Conservation (phyloP, 1,139 yeast genomes). For the Suhomyces wounanorum region DNA sequence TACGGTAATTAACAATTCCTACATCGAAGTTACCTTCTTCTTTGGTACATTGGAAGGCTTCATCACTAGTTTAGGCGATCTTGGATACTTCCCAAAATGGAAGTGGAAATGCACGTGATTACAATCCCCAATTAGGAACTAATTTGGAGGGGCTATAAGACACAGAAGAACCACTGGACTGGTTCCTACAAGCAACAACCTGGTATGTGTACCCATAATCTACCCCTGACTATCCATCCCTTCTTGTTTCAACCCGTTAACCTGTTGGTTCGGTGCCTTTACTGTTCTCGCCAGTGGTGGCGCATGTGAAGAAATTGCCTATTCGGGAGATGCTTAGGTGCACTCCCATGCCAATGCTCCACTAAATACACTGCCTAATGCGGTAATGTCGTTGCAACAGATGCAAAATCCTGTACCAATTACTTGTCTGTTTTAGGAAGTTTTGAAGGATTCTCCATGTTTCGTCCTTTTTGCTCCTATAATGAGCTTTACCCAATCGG, state of each 20-base stretch:
- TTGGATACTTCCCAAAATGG: background rate
- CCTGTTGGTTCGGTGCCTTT: background rate
- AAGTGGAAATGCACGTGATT: background rate
- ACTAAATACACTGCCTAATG: constrained; percentile 6
- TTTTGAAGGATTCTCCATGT: background rate
- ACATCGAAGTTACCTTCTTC: background rate
- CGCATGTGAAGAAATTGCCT: constrained; percentile 12
- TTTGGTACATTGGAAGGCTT: background rate
- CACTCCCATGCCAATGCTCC: background rate
- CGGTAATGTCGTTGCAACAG: constrained; percentile 10
- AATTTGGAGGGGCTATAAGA: background rate
- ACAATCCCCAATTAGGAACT: no score
- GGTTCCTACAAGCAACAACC: background rate
- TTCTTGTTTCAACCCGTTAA: background rate
- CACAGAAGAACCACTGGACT: background rate
- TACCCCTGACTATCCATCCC: background rate
- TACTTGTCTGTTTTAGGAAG: constrained; percentile 15
- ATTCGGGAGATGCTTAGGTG: constrained; percentile 15
- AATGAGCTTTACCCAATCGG: constrained; percentile 5
- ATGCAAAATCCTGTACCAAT: constrained; percentile 10
- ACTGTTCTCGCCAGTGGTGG: background rate
- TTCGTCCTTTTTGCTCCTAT: background rate
- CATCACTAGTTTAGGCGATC: background rate
- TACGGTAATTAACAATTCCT: background rate
- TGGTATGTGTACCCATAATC: background rate